phyloP scores from a whole-genome alignment of 1,139 yeast genomes.

The Suhomyces ambrosiae region DNA sequence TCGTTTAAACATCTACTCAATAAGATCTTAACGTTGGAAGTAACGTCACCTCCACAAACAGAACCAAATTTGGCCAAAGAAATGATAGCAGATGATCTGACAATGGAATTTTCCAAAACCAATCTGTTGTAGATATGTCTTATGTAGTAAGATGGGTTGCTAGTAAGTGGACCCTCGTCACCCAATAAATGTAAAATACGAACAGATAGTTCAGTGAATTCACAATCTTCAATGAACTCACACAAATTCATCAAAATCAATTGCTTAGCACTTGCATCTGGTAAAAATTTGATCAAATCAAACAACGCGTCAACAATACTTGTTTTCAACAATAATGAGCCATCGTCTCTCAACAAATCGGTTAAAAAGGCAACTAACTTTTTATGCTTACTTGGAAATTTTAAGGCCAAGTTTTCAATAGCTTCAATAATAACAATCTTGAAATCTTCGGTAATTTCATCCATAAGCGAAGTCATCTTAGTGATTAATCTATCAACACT shows the following conservation, averaged over 20 bases:
- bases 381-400: constrained; percentile 89
- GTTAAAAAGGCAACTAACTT: constrained; percentile 81
- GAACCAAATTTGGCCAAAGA: constrained; percentile 91
- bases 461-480: constrained; percentile 87
- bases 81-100: constrained; percentile 93
- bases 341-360: constrained; percentile 87
- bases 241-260: constrained; percentile 84
- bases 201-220: constrained; percentile 88
- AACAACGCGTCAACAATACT: constrained; percentile 89
- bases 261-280: constrained; percentile 73
- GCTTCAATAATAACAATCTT: constrained; percentile 94
- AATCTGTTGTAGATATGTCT: constrained; percentile 97
- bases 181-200: constrained; percentile 90
- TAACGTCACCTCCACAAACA: constrained; percentile 68
- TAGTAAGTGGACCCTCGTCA: constrained; percentile 87
- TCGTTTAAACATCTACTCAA: constrained; percentile 85
- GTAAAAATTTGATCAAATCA: constrained; percentile 85
- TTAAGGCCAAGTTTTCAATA: constrained; percentile 84
- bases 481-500: constrained; percentile 87
- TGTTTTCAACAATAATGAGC: constrained; percentile 81
- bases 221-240: constrained; percentile 98
- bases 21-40: constrained; percentile 71
- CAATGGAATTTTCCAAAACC: constrained; percentile 91
- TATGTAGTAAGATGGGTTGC: constrained; percentile 87
- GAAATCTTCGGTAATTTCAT: constrained; percentile 94